Base-by-base conservation (phyloP, 2,329 filamentous ascomycete genomes). In the Ceratocystis ficicola region DNA sequence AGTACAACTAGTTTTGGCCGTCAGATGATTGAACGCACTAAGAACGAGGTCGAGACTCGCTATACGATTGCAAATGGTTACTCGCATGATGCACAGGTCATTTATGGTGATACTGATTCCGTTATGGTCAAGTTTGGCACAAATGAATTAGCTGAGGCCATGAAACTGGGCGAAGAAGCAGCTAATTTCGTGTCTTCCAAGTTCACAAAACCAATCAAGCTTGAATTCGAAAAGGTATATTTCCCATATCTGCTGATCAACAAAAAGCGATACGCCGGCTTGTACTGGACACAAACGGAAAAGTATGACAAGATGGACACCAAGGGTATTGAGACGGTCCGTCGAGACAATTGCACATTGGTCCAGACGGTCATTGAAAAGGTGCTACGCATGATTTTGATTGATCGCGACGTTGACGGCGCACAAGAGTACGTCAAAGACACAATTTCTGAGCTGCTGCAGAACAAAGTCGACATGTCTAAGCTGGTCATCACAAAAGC, bases 291-390 rank as follows among this genome's bases (percentile, higher is more conserved):
- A 4, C 94, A 88, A 70, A 85, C 93, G 0, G 84, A 93, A 52
- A 96, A 96, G 76, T 94, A 88, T 75, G 95, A 99, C 82, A 99
- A 97, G 80, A 99, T 99, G 95, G 94, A 99, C 76, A 97, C 90
- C 68, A 99, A 99, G 75, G 94, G 94, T 81, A 97, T 99, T 70
- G 94, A 99, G 77, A 99, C 94, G 2, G 95, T 99, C 60, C 87
- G 94, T 70, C 83, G 94, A 81, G 94, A 99, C 75, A 99, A 99
- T 74, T 99, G 94, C 74, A 81, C 94, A 64, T 79, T 99, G 68
- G 94, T 97, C 17, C 93, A 97, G 76, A 96, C 89, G 2, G 94
- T 97, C 67, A 97, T 99, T 72, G 94, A 99, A 76, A 97, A 94
- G 66, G 93, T 96, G 25, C 77, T 99, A 69, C 84, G 90, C 70